Evolutionary conservation across 2,329 filamentous ascomycete species (phyloP).

Genomic region (Arachnomyces sp.): DNA sequence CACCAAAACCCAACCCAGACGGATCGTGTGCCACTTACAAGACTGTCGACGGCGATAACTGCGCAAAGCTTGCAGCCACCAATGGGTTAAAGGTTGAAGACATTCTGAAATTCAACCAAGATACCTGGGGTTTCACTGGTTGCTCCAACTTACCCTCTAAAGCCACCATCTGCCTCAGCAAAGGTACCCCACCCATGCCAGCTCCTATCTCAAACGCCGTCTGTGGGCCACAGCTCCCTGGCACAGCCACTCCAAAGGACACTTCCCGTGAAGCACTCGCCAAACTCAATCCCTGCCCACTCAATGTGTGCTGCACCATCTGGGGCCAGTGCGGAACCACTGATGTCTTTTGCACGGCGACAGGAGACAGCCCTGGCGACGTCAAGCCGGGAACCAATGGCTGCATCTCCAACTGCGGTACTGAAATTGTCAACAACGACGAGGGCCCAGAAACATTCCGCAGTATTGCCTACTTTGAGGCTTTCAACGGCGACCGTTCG

Average conservation of each 20-base stretch:
- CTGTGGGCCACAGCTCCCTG: slow-evolving; percentile 40
- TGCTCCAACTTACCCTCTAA: slow-evolving; percentile 27
- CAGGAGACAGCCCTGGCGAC: slow-evolving; percentile 19
- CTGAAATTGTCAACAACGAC: slow-evolving; percentile 23
- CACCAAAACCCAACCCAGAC: slow-evolving; percentile 26
- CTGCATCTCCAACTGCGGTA: slow-evolving; percentile 38
- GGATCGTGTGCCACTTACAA: slow-evolving; percentile 32
- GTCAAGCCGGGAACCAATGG: slow-evolving; percentile 24
- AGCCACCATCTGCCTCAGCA: slow-evolving; percentile 33
- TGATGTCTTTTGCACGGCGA: slow-evolving; percentile 34
- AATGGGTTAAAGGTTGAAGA: slow-evolving; percentile 30
- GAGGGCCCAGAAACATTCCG: slow-evolving; percentile 15
- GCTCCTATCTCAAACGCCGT: slow-evolving; percentile 27
- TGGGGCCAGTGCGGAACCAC: slow-evolving; percentile 42
- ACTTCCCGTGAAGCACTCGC: slow-evolving; percentile 28
- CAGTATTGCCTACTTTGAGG: slow-evolving; percentile 27
- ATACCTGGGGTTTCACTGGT: slow-evolving; percentile 39
- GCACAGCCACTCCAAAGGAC: slow-evolving; percentile 26
- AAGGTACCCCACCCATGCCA: slow-evolving; percentile 36
- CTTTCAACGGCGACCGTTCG: slow-evolving; percentile 20
- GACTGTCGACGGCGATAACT: slow-evolving; percentile 28
- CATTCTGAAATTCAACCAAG: slow-evolving; percentile 34
- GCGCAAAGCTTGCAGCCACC: slow-evolving; percentile 23
- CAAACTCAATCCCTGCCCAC: slow-evolving; percentile 39
- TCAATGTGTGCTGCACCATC: slow-evolving; percentile 37